Conservation (phyloP, 2,329 filamentous ascomycete genomes). For the Colletotrichum sp. region DNA sequence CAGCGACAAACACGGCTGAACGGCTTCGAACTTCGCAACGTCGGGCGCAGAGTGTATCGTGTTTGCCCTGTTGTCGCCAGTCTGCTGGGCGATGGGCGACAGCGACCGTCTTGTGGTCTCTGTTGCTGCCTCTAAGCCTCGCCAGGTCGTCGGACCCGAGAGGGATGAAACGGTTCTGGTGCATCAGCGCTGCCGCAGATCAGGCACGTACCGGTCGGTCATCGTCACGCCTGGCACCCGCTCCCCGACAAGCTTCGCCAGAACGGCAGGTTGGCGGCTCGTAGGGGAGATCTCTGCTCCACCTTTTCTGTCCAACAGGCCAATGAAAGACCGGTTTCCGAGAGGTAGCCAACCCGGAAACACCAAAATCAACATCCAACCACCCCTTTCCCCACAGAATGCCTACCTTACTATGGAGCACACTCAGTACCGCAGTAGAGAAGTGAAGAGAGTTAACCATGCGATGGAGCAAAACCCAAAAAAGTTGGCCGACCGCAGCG, state of each 20-base stretch:
- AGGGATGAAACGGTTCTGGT: slow-evolving; percentile 18
- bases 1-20: neutral
- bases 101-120: neutral
- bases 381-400: neutral
- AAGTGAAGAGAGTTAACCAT: slow-evolving; percentile 7
- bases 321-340: neutral
- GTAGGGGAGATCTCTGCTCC: neutral
- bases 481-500: neutral
- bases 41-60: neutral
- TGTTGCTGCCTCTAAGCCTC: neutral
- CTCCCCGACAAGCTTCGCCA: neutral
- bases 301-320: neutral
- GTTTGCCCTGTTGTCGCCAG: neutral
- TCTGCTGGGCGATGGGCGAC: neutral
- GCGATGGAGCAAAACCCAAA: neutral
- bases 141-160: slow-evolving; percentile 5
- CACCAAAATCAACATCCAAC: neutral
- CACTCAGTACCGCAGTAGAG: neutral
- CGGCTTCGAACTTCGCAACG: neutral
- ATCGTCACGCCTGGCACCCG: neutral
- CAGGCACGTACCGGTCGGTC: neutral
- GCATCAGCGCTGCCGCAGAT: slow-evolving; percentile 21
- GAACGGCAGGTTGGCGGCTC: neutral
- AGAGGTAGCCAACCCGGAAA: neutral
- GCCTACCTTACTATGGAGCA: neutral